Conservation (phyloP, 495 filamentous ascomycete genomes). For the Daldinia bambusicola region DNA sequence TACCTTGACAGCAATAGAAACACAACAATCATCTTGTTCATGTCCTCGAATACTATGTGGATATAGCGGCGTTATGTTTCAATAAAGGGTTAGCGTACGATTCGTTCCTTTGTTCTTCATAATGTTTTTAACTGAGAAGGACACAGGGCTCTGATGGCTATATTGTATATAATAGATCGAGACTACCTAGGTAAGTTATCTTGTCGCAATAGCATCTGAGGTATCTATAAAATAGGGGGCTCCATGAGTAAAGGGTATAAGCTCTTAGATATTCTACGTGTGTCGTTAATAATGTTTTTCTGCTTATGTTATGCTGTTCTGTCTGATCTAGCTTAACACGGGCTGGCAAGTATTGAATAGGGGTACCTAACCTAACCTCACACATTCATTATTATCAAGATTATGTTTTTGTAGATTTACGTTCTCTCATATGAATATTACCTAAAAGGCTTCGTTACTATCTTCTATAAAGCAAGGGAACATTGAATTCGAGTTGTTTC, state of each 20-base stretch:
- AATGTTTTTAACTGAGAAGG: not conserved
- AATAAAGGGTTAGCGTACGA: not conserved
- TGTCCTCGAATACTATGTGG: not conserved
- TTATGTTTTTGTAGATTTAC: not conserved
- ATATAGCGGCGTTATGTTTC: not conserved
- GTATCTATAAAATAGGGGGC: not conserved
- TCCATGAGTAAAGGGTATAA: not conserved
- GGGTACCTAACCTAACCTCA: too few species aligned
- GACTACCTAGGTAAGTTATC: not conserved
- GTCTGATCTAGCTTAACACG: too few species aligned
- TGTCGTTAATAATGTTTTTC: not conserved
- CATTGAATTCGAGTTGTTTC: too few species aligned
- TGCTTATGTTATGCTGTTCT: not conserved
- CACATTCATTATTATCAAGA: not conserved
- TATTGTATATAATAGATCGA: not conserved
- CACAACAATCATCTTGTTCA: not conserved
- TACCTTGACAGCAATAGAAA: too few species aligned
- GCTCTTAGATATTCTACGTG: not conserved
- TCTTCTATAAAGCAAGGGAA: too few species aligned
- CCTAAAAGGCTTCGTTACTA: not conserved
- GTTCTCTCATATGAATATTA: not conserved
- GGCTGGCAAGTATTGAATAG: too few species aligned
- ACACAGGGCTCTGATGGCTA: not conserved
- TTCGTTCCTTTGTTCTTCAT: not conserved
- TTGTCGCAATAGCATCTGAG: not conserved